Base-by-base conservation (phyloP, 1,284 basidiomycete genomes). In the Thelephora terrestris region DNA sequence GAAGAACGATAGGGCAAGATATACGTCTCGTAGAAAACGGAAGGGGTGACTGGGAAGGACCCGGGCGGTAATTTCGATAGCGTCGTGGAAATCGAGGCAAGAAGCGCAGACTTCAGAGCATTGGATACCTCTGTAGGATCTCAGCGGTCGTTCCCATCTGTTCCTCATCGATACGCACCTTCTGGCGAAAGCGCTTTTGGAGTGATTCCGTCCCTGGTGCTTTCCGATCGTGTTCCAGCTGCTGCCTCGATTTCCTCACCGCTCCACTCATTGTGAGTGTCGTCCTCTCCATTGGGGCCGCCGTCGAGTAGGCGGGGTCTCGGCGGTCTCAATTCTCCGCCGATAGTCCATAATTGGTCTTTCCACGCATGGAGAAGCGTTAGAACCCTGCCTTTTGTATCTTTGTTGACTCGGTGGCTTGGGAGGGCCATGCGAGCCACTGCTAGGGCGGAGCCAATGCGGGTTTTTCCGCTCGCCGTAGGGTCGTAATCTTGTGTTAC, bases 41-140 rank as follows among this genome's bases (percentile, higher is more conserved):
- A 87, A 0, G 87, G 77, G 0, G 83, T 70, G 29, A 92, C 79
- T 0, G 91, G 90, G 59, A 91, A 85, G 2, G 75, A 61, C 0
- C 77, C 70, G 0, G 71, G 50, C 0, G 78, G 71, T 1, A 79
- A 60, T 0, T 70, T 60, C 0, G 71, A 58, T 3, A 84, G 69
- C 0, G 66, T 63, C 1, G 71, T 72, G 16, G 64, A 61, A 48
- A 88, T 74, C 0, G 79, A 74, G 58, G 91, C 88, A 2, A 89
- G 62, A 17, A 91, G 71, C 0, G 89, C 74, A 27, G 63, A 65
- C n/a, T 78, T 77, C 2, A 92, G 73, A 14, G 85, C 73, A 2
- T 70, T 55, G 2, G 85, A 80, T 5, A 91, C 72, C 56, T 88
- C 83, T 74, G 64, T 0, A 9, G 9, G 5, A 9, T 27, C 9